phyloP scores from a whole-genome alignment of 1,139 yeast genomes.

The Pichia sp. region DNA sequence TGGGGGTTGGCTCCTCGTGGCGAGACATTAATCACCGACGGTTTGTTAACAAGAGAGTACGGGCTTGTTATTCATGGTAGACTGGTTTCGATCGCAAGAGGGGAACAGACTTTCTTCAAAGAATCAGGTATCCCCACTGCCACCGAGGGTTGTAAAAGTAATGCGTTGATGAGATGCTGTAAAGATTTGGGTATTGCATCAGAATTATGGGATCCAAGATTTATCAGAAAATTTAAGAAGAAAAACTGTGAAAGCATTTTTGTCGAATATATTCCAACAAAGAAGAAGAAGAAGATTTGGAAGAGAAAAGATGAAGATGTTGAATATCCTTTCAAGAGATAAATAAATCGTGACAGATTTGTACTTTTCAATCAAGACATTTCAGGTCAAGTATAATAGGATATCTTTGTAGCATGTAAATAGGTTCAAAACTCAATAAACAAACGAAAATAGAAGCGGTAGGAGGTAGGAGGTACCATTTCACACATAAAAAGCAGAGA shows the following conservation, averaged over 20 bases:
- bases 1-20: conserved; percentile 98
- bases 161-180: conserved; percentile 96
- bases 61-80: conserved; percentile 84
- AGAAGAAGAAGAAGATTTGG: conserved; percentile 88
- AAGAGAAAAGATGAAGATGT: conserved; percentile 70
- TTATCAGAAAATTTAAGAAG: conserved; percentile 72
- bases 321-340: conserved; percentile 70
- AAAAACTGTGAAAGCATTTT: conserved; percentile 73
- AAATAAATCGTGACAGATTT: not conserved
- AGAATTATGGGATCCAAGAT: conserved; percentile 94
- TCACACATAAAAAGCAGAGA: too few species aligned
- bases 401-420: not conserved
- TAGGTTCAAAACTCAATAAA: not conserved
- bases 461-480: too few species aligned
- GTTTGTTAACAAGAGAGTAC: conserved; percentile 71
- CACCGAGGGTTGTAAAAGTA: conserved; percentile 93
- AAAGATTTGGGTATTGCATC: conserved; percentile 95
- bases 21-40: conserved; percentile 54
- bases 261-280: conserved; percentile 76
- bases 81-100: conserved; percentile 85
- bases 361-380: too few species aligned
- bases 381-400: too few species aligned
- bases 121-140: conserved; percentile 91
- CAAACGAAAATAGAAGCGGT: too few species aligned
- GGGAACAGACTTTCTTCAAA: conserved; percentile 89